These are phyloP conservation scores for Pseudognaphalium luteoalbum DNA, from an alignment of 129 eudicot genomes.

Conservation along the genomic window DNA sequence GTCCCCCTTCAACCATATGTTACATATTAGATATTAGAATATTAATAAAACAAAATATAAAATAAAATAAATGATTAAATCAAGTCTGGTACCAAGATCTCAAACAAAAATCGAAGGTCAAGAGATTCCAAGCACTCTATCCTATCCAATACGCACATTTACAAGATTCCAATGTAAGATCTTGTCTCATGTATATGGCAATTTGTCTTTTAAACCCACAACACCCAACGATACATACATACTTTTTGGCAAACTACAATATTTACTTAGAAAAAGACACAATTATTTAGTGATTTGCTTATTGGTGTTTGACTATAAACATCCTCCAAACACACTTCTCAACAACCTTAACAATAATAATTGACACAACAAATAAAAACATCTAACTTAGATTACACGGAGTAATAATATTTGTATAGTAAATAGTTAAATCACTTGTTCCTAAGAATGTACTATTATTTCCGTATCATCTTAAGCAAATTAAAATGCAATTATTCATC, in stretches of 20 bases:
- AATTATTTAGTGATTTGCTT: constrained; percentile 2
- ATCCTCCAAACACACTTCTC: constrained; percentile 26
- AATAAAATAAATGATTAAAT: not conserved
- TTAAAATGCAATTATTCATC: not conserved
- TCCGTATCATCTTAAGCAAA: too few relatives aligned
- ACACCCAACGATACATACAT: constrained; percentile 4
- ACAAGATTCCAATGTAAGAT: constrained; percentile 34
- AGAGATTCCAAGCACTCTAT: constrained; percentile 28
- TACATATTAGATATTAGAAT: too few relatives aligned
- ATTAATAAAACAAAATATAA: too few relatives aligned
- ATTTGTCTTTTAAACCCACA: constrained; percentile 21
- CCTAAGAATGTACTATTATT: too few relatives aligned
- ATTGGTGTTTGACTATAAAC: constrained; percentile 26
- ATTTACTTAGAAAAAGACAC: constrained; percentile 15
- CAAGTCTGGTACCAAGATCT: constrained; percentile 23
- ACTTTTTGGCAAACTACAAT: constrained; percentile 10
- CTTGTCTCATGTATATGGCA: constrained; percentile 30
- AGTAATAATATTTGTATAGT: not conserved
- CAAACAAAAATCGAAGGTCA: constrained; percentile 28
- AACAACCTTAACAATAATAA: constrained; percentile 23
- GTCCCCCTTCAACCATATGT: too few relatives aligned
- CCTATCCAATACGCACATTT: constrained; percentile 33
- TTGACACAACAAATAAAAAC: not conserved
- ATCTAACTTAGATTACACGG: not conserved
- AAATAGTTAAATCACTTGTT: not conserved